Conservation (phyloP, 148 eudicot genomes). For the Nepenthes mirabilis region DNA sequence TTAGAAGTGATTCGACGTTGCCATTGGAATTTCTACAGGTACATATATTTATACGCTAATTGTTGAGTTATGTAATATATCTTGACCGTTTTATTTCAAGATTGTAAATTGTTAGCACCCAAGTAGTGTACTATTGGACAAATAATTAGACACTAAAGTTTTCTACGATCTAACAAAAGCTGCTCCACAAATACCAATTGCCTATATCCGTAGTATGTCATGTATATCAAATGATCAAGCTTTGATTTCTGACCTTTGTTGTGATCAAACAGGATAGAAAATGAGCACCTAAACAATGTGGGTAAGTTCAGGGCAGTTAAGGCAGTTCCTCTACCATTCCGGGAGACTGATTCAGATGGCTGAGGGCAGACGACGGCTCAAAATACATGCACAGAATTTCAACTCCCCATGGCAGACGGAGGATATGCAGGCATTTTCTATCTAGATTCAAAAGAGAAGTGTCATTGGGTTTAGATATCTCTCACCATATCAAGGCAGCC, state of each 20-base stretch:
- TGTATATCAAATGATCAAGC: background rate
- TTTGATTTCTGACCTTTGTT: background rate
- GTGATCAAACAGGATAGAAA: constrained; percentile 48
- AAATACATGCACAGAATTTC: too few relatives aligned
- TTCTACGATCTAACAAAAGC: too few relatives aligned
- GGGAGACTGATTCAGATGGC: constrained; percentile 54
- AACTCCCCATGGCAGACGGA: background rate
- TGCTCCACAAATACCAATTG: too few relatives aligned
- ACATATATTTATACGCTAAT: background rate
- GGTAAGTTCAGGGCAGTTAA: constrained; percentile 85
- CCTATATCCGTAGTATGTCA: background rate
- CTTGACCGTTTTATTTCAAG: background rate
- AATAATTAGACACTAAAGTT: too few relatives aligned
- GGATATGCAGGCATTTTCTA: background rate
- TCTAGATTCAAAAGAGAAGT: too few relatives aligned
- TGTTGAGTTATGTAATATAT: background rate
- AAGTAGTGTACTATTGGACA: too few relatives aligned
- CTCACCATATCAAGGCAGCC: too few relatives aligned
- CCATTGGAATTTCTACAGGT: constrained; percentile 99
- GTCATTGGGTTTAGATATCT: too few relatives aligned
- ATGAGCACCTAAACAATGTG: constrained; percentile 83
- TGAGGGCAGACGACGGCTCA: background rate
- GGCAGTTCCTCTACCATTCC: constrained; percentile 83
- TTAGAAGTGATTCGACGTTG: constrained; percentile 93
- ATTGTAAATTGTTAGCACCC: background rate